Conservation (phyloP, 768 basidiomycete species). For the Lyophyllum decastes region DNA sequence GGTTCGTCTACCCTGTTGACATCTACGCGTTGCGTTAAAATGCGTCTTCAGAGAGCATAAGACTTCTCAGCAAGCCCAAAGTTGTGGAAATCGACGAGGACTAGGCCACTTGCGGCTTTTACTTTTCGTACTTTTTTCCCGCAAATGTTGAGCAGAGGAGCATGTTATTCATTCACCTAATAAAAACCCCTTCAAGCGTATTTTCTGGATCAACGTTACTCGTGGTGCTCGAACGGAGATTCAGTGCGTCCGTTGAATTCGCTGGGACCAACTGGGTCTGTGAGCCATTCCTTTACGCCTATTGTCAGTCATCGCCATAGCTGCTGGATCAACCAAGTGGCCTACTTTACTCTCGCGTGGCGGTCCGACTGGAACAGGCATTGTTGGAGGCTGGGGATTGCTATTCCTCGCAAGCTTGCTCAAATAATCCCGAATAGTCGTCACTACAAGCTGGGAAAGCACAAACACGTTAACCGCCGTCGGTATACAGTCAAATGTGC, state of each 20-base stretch:
- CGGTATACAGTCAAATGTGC: neutral
- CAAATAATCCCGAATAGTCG: constrained; percentile 69
- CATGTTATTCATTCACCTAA: neutral
- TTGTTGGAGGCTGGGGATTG: constrained; percentile 30
- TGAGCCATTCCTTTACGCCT: constrained; percentile 32
- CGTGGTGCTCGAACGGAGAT: constrained; percentile 41
- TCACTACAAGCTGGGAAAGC: constrained; percentile 56
- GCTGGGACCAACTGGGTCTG: constrained; percentile 25
- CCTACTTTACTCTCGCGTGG: constrained; percentile 31
- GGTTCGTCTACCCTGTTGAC: constrained; percentile 42
- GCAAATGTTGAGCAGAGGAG: neutral
- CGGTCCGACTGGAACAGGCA: constrained; percentile 29
- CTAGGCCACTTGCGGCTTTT: neutral
- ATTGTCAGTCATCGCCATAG: neutral
- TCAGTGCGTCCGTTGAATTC: constrained; percentile 35
- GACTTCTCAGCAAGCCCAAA: constrained; percentile 39
- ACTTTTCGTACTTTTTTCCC: neutral
- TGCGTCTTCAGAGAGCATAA: constrained; percentile 48
- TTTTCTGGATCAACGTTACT: constrained; percentile 4
- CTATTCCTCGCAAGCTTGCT: constrained; percentile 53
- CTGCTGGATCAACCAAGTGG: neutral
- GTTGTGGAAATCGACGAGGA: constrained; percentile 16
- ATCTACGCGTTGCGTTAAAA: neutral
- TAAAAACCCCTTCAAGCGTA: neutral
- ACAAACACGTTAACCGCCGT: neutral